Conservation (phyloP, 768 basidiomycete species). For the Xerocomus brunneocitrinus region DNA sequence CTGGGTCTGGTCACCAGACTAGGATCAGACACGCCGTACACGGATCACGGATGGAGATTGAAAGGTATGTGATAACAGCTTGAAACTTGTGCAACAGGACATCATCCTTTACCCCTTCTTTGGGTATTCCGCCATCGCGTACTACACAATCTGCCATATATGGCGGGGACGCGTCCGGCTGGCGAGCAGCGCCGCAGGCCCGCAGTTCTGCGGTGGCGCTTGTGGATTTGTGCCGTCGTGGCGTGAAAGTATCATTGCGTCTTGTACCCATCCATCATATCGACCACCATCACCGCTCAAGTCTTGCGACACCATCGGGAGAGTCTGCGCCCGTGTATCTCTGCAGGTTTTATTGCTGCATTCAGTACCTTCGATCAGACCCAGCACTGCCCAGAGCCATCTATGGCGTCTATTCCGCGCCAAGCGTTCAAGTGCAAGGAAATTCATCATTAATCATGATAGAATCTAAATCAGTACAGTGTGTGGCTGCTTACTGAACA, state of each 20-base stretch:
- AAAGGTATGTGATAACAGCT: no score
- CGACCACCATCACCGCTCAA: background rate
- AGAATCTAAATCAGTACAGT: background rate
- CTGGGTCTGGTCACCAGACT: no score
- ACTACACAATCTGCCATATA: background rate
- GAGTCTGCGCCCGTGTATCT: background rate
- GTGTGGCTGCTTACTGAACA: background rate
- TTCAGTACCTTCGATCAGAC: background rate
- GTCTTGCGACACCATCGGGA: background rate
- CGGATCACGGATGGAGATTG: no score
- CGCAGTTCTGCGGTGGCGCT: background rate
- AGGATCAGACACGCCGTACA: no score
- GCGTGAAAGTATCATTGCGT: background rate
- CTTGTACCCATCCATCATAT: background rate
- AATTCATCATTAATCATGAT: no score
- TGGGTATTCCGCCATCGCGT: no score
- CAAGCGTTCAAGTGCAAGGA: background rate
- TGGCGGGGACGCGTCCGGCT: background rate
- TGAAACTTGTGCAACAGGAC: no score
- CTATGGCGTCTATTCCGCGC: background rate
- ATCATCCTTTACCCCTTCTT: no score
- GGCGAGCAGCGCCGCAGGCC: no score
- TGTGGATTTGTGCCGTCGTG: background rate
- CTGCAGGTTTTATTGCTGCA: background rate
- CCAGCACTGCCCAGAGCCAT: background rate